Base-by-base conservation (phyloP, 345 rosid species). In the Melastoma malabathricum region DNA sequence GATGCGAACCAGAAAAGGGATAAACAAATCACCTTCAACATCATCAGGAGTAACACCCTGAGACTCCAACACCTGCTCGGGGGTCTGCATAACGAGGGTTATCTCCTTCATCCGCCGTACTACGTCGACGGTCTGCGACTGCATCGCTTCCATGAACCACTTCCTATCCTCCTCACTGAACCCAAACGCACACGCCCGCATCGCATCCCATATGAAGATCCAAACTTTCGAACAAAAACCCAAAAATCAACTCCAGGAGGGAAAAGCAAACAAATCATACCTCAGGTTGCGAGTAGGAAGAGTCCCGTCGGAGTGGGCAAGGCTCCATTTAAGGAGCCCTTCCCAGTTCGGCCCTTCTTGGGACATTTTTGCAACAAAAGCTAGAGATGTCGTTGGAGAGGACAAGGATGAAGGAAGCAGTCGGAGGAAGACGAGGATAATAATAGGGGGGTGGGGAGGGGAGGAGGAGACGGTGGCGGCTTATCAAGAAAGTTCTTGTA, bases 141-240 rank as follows among this genome's bases (percentile, higher is more conserved):
- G 98, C 96, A 90, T 80, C 19, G 98, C 96, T 70, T 86, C 96
- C 94, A 78, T 76, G 54, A 90, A 90, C 98, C 96, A 90, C 71
- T 17, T 80, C 56, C 80, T 61, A 68, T 86, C 96, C 65, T 90
- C 94, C 76, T 86, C 96, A 39, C 94, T 90, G 48, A 17, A 23
- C 46, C 17, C 45, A 20, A 7, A 16, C 31, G 1, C 18, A 46
- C 19, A 52, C 5, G 0, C 25, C 31, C 14, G 6, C 6, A 31
- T 19, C 44, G 6, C 6, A 31, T 19, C 44, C 20, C 15, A 18
- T n/a, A 6, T 15, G 16, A 3, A 16, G 15, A 55, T 16, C 38
- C 17, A 10, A 55, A 43, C 43, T 2, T 14, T 34, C 8, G 2
- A 13, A 25, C 19, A 46, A 41, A 48, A 22, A 39, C 0, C 25